Evolutionary conservation across 768 basidiomycete genomes (phyloP), one percentile per base, ranked within the genome.

Genomic region (Boletus vermiculosoides): DNA sequence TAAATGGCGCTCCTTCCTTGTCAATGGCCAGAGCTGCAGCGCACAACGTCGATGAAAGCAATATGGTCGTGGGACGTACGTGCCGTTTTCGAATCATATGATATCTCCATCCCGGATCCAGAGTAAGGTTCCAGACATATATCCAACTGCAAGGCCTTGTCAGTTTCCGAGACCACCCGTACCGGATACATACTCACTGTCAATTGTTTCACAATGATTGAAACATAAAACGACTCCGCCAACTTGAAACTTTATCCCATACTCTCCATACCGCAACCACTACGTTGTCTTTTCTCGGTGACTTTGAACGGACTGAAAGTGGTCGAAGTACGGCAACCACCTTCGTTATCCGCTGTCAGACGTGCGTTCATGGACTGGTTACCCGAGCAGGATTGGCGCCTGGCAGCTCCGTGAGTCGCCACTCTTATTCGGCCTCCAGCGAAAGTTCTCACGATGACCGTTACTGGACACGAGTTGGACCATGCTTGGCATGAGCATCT

Each of bases 391-490:
- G 90, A 31, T 78, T 93, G 28, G 91, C 90, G 5, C 91, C n/a
- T n/a, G n/a, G n/a, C 91, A 1, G 90, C 83, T 0, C 90, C 91
- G 0, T 92, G n/a, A n/a, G n/a, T 90, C 62, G 83, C 88, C 10
- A 88, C 88, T 30, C 78, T 92, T 42, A 67, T 92, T 45, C 79
- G n/a, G n/a, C n/a, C n/a, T n/a, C n/a, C n/a, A n/a, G n/a, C n/a
- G 25, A 25, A 25, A 25, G 25, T 25, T 25, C 25, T 25, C 25
- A 25, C 25, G n/a, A n/a, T n/a, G n/a, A n/a, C n/a, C n/a, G n/a
- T n/a, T n/a, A n/a, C n/a, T n/a, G n/a, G n/a, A n/a, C n/a, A n/a
- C n/a, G n/a, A n/a, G n/a, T n/a, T n/a, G n/a, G n/a, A n/a, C n/a
- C n/a, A n/a, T n/a, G n/a, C n/a, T n/a, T n/a, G n/a, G n/a, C n/a